Evolutionary conservation across 2,329 filamentous ascomycete species (phyloP).

Genomic region (Trichophyton rubrum): DNA sequence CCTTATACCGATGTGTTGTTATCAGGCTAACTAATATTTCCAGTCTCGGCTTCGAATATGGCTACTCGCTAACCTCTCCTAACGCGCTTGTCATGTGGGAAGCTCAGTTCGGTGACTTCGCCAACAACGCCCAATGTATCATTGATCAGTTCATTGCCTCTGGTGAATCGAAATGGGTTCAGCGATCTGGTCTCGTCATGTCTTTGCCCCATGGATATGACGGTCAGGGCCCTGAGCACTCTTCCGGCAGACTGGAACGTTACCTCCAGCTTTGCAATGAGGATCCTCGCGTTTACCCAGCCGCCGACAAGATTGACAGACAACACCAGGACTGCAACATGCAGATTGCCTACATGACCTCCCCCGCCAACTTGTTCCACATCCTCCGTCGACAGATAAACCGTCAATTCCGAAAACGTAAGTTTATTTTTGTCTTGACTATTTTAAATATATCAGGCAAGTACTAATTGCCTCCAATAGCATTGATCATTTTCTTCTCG

Average conservation of each 20-base stretch:
- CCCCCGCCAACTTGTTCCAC: conserved; percentile 91
- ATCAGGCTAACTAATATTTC: conserved; percentile 36
- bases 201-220: conserved; percentile 96
- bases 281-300: conserved; percentile 85
- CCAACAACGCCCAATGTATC: conserved; percentile 98
- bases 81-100: conserved; percentile 99
- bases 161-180: conserved; percentile 96
- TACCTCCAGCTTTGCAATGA: conserved; percentile 97
- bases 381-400: conserved; percentile 94
- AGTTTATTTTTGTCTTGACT: conserved; percentile 30
- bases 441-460: neutral
- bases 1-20: neutral
- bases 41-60: conserved; percentile 92
- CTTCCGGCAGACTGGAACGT: conserved; percentile 90
- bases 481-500: conserved; percentile 94
- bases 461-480: conserved; percentile 33
- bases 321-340: conserved; percentile 99
- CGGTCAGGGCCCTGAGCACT: conserved; percentile 95
- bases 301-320: conserved; percentile 75
- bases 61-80: conserved; percentile 91
- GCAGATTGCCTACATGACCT: conserved; percentile 97
- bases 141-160: conserved; percentile 98
- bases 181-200: conserved; percentile 91
- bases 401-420: conserved; percentile 97
- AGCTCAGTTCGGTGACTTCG: conserved; percentile 98